Conservation (phyloP, 768 basidiomycete species). For the Amanita molliuscula region DNA sequence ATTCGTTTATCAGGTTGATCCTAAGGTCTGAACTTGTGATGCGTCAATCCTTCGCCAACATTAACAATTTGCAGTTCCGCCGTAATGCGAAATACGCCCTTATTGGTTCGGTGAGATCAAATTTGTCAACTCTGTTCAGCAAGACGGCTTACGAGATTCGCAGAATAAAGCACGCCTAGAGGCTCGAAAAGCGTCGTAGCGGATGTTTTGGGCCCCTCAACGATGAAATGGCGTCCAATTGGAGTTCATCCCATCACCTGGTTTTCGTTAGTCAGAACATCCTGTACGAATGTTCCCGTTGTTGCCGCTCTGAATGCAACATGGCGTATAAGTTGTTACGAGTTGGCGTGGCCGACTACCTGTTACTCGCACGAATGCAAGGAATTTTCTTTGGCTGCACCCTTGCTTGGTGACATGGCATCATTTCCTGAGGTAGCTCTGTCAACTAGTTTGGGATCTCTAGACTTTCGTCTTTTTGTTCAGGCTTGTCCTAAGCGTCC, state of each 20-base stretch:
- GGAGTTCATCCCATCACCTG: not conserved
- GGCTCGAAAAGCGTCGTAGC: slow-evolving; percentile 33
- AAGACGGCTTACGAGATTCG: slow-evolving; percentile 4
- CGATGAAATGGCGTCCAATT: not conserved
- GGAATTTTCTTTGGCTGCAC: no score
- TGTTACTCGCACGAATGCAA: no score
- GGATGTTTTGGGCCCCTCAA: not conserved
- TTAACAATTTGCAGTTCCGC: slow-evolving; percentile 43
- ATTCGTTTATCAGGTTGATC: slow-evolving; percentile 47
- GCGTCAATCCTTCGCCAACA: not conserved
- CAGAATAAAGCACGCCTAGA: slow-evolving; percentile 62
- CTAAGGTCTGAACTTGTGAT: slow-evolving; percentile 45
- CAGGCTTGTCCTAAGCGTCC: no score
- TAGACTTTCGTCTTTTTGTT: no score
- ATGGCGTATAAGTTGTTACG: no score
- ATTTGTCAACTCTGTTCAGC: not conserved
- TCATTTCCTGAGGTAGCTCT: no score
- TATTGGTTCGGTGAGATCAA: slow-evolving; percentile 54
- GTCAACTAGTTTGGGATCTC: no score
- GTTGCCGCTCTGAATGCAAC: not conserved
- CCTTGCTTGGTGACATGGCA: no score
- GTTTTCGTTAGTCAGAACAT: not conserved
- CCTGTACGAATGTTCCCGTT: not conserved
- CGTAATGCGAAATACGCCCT: slow-evolving; percentile 70
- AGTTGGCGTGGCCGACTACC: no score